Evolutionary conservation across 306 rosid genomes (phyloP), one percentile per base, ranked within the genome.

Genomic region (Malus orientalis): DNA sequence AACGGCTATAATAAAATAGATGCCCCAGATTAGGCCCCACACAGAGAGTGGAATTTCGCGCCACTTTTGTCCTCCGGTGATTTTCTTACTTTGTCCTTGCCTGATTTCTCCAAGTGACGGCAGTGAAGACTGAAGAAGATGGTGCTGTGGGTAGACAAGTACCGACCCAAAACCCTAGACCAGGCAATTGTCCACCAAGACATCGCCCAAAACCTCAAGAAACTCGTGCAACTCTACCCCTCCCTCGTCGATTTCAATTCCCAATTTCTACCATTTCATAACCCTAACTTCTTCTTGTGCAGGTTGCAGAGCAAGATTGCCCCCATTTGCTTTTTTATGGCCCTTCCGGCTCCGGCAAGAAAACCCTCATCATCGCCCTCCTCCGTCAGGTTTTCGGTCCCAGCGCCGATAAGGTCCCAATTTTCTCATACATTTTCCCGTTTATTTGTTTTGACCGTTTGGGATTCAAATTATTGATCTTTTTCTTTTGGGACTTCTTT

Each of bases 101-200:
- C 40, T 18, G 67, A 63, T 38, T 63, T 63, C 42, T 63, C 42
- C 10, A 0, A 29, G 11, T 1, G 14, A 11, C n/a, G 68, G 30
- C 22, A 16, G 13, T 44, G 66, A 71, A 33, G 23, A 30, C n/a
- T 57, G 45, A 40, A 40, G 45, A 40, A 40, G 73, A 88, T 12
- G 76, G 90, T 94, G 98, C 71, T 94, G 95, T 94, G 98, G 98
- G 91, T 94, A 1, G 98, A 94, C 85, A 94, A 94, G 78, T 89
- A 94, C 84, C 87, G 98, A 62, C 98, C 97, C 67, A 94, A 88
- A 90, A 84, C 89, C 88, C 94, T 94, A 18, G 98, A 94, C 82
- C 89, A 88, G 61, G 81, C 85, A 63, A 38, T 76, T 72, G 95
- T 92, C 82, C 97, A 92, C 74, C 53, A 84, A 45, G 91, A 89